These are phyloP conservation scores for Nicotiana paniculata DNA, from an alignment of 257 asterid species.

Conservation along the genomic window DNA sequence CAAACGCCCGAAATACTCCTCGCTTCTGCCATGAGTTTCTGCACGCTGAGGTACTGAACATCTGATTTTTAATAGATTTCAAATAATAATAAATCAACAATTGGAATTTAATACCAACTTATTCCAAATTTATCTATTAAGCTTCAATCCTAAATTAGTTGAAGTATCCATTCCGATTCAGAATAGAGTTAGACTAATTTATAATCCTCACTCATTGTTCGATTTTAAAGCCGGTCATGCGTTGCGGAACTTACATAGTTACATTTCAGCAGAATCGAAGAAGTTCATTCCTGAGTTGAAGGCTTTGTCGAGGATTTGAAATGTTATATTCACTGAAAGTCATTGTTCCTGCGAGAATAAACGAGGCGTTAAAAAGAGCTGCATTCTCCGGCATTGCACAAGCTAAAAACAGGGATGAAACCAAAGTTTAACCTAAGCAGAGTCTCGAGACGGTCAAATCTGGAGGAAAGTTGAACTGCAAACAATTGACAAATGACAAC, in stretches of 20 bases:
- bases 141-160: neutral
- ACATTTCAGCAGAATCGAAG: conserved; percentile 95
- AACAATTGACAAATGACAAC: conserved; percentile 39
- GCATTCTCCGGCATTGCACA: no score
- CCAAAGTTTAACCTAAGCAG: conserved; percentile 46
- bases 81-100: neutral
- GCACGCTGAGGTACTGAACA: conserved; percentile 86
- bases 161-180: neutral
- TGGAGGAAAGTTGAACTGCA: conserved; percentile 69
- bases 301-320: conserved; percentile 71
- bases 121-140: neutral
- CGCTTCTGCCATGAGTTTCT: conserved; percentile 78
- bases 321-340: conserved; percentile 73
- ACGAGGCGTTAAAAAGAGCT: neutral
- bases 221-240: neutral
- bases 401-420: neutral
- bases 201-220: neutral
- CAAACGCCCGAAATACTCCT: conserved; percentile 60
- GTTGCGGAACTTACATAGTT: neutral
- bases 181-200: neutral
- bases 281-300: conserved; percentile 69
- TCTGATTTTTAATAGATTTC: conserved; percentile 22
- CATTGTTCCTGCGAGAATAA: conserved; percentile 54
- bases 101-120: neutral
- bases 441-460: conserved; percentile 64